These are phyloP conservation scores for Micractinium conductrix DNA, from an alignment of 139 green algal species.

Conservation along the genomic window DNA sequence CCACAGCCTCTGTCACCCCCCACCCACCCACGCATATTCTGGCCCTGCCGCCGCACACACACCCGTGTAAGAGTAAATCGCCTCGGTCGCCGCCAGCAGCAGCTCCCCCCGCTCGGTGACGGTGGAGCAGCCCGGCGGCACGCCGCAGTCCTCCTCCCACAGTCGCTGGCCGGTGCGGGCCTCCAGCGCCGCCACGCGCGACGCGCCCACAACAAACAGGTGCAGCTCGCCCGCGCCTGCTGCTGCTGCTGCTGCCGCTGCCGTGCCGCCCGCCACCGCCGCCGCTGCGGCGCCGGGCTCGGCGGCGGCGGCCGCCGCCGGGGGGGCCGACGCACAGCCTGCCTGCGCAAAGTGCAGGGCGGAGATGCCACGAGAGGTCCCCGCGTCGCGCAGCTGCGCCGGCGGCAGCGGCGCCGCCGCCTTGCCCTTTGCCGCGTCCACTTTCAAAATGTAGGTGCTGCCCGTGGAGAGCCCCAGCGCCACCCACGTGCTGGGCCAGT, in stretches of 20 bases:
- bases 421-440: slow-evolving; percentile 33
- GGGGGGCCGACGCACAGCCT: no score
- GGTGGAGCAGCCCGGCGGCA: slow-evolving; percentile 23
- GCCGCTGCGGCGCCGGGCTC: not conserved
- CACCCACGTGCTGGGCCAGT: slow-evolving; percentile 32
- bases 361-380: slow-evolving; percentile 13
- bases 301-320: no score
- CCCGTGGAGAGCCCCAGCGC: slow-evolving; percentile 38
- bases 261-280: not conserved
- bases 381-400: not conserved
- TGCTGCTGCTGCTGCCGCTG: not conserved
- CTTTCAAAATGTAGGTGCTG: slow-evolving; percentile 26
- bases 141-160: slow-evolving; percentile 62
- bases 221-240: slow-evolving; percentile 26
- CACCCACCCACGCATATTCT: not conserved
- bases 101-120: slow-evolving; percentile 47
- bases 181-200: slow-evolving; percentile 31
- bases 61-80: slow-evolving; percentile 80
- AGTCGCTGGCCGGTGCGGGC: slow-evolving; percentile 39
- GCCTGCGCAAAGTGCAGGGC: slow-evolving; percentile 12
- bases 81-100: slow-evolving; percentile 69
- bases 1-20: not conserved
- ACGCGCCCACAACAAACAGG: slow-evolving; percentile 68
- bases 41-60: not conserved
- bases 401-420: not conserved